These are phyloP conservation scores for Bipolaris zeicola DNA, from an alignment of 2,329 filamentous ascomycete genomes.

Conservation along the genomic window DNA sequence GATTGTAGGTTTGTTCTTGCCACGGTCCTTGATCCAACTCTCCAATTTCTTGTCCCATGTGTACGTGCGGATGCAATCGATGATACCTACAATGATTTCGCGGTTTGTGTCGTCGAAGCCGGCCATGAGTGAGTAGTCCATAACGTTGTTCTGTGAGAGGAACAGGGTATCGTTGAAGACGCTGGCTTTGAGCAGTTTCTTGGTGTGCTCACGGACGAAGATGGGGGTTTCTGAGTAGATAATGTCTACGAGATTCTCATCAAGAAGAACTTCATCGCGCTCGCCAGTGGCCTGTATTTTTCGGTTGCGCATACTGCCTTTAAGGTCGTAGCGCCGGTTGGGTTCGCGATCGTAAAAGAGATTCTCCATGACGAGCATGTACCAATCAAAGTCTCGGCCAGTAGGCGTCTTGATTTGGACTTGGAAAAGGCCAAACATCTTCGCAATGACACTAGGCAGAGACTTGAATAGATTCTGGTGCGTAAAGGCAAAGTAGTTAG, in stretches of 20 bases:
- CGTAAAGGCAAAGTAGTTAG: constrained; percentile 97
- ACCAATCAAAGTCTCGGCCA: constrained; percentile 91
- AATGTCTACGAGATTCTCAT: constrained; percentile 99
- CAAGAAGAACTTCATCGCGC: constrained; percentile 92
- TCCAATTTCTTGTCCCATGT: constrained; percentile 99
- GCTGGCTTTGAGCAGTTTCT: constrained; percentile 86
- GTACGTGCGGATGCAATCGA: constrained; percentile 95
- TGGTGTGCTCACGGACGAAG: constrained; percentile 93
- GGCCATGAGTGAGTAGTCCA: constrained; percentile 99
- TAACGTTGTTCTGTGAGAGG: constrained; percentile 91
- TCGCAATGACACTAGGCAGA: constrained; percentile 93
- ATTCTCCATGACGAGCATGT: constrained; percentile 95
- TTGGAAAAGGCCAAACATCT: constrained; percentile 99
- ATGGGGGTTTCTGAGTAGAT: constrained; percentile 91
- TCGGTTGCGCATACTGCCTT: constrained; percentile 97
- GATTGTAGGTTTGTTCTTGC: constrained; percentile 86
- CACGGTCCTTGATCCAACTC: constrained; percentile 98
- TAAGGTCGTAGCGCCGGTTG: constrained; percentile 83
- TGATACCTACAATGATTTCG: constrained; percentile 95
- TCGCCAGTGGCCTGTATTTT: constrained; percentile 96
- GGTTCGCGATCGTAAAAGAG: constrained; percentile 94
- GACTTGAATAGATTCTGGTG: constrained; percentile 92
- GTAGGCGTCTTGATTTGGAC: constrained; percentile 97
- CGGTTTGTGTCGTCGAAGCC: constrained; percentile 89
- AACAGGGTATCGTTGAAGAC: constrained; percentile 99